These are phyloP conservation scores for Ustilago hordei DNA, from an alignment of 1,284 basidiomycete genomes.

Conservation along the genomic window DNA sequence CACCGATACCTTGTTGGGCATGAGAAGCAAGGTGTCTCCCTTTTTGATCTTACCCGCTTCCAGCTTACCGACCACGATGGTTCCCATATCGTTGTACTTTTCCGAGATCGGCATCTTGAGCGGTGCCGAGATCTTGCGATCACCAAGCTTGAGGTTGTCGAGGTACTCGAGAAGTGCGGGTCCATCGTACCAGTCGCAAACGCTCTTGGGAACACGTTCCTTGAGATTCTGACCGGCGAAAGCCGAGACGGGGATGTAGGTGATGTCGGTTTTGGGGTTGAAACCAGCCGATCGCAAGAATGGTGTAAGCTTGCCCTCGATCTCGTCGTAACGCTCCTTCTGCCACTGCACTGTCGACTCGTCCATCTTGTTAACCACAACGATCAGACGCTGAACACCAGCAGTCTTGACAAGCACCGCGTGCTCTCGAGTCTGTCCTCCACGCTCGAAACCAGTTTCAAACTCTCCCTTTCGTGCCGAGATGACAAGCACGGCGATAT, in stretches of 20 bases:
- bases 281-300: conserved; percentile 66
- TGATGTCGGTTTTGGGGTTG: conserved; percentile 68
- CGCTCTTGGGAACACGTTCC: conserved; percentile 59
- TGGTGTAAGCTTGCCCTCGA: conserved; percentile 64
- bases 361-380: conserved; percentile 70
- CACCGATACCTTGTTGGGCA: conserved; percentile 65
- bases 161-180: conserved; percentile 62
- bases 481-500: conserved; percentile 68
- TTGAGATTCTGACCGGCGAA: conserved; percentile 68
- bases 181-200: conserved; percentile 66
- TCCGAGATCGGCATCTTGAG: conserved; percentile 69
- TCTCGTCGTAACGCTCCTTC: conserved; percentile 67
- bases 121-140: conserved; percentile 66
- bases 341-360: conserved; percentile 67
- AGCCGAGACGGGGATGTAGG: conserved; percentile 68
- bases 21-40: conserved; percentile 63
- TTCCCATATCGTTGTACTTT: conserved; percentile 70
- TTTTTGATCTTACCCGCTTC: conserved; percentile 67
- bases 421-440: conserved; percentile 69
- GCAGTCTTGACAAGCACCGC: conserved; percentile 69
- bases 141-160: conserved; percentile 63
- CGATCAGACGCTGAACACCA: conserved; percentile 67
- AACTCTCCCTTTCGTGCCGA: conserved; percentile 68
- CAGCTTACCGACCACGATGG: conserved; percentile 68
- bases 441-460: conserved; percentile 68